phyloP scores from a whole-genome alignment of 2,329 filamentous ascomycete species.

The Botryosphaeria agaves region DNA sequence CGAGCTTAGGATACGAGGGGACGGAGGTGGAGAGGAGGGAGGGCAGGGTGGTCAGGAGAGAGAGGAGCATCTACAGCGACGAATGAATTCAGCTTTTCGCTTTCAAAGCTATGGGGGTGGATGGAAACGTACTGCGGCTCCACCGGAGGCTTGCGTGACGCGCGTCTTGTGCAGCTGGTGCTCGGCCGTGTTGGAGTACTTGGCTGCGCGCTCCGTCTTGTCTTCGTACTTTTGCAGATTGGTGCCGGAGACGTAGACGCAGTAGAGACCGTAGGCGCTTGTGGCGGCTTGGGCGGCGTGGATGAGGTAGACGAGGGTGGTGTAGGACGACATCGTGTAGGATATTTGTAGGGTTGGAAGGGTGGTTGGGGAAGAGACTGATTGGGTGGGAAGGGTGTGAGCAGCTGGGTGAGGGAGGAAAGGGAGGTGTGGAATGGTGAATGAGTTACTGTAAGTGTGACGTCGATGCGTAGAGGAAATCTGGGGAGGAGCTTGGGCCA shows the following conservation, averaged over 20 bases:
- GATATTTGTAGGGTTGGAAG: no score
- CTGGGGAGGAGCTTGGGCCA: no score
- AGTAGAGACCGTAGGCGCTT: slow-evolving; percentile 23
- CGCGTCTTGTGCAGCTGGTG: slow-evolving; percentile 26
- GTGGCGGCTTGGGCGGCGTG: slow-evolving; percentile 23
- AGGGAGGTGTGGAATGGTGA: no score
- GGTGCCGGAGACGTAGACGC: slow-evolving; percentile 24
- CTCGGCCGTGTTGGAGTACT: slow-evolving; percentile 25
- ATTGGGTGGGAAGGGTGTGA: no score
- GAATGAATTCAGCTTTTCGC: not conserved
- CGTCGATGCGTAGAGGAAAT: no score
- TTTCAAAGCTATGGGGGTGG: not conserved
- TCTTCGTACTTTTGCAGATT: slow-evolving; percentile 28
- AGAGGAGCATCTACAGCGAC: slow-evolving; percentile 11
- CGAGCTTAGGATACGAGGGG: not conserved
- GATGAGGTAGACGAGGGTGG: slow-evolving; percentile 10
- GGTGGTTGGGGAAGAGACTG: no score
- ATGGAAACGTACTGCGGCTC: slow-evolving; percentile 16
- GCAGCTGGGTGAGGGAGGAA: no score
- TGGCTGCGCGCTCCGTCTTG: slow-evolving; percentile 25
- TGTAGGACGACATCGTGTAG: no score
- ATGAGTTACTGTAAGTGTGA: no score
- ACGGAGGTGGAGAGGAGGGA: slow-evolving; percentile 7
- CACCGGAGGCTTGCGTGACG: slow-evolving; percentile 24
- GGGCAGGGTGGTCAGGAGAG: slow-evolving; percentile 9